phyloP scores from a whole-genome alignment of 192 early-diverging fungal genomes.

The Glomus cerebriforme region DNA sequence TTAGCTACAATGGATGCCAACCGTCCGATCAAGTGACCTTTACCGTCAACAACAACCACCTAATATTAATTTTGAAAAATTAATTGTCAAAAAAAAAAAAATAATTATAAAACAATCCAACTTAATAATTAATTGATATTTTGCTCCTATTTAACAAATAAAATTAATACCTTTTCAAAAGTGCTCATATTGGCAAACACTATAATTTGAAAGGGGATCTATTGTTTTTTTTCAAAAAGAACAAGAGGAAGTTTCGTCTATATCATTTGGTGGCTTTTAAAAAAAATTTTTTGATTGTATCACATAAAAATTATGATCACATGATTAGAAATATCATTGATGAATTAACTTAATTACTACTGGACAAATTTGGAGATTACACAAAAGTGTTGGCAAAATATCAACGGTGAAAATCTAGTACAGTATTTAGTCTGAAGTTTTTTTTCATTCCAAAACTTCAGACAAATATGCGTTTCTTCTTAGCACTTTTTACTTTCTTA shows the following conservation, averaged over 20 bases:
- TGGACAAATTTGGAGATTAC: neutral
- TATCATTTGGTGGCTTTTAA: neutral
- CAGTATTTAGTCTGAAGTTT: too few relatives aligned
- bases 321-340: neutral
- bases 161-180: conserved; percentile 21
- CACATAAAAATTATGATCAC: neutral
- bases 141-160: neutral
- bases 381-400: neutral
- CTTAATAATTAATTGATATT: neutral
- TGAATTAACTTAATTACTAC: too few relatives aligned
- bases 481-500: neutral
- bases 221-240: neutral
- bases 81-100: neutral
- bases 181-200: neutral
- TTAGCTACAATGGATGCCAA: conserved; percentile 97
- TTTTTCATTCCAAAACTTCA: neutral
- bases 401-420: neutral
- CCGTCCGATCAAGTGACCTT: conserved; percentile 65
- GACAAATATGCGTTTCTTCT: conserved; percentile 1
- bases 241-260: neutral
- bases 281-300: neutral
- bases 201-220: neutral
- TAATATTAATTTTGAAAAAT: neutral
- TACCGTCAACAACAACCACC: conserved; percentile 9
- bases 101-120: neutral